Evolutionary conservation across 1,284 basidiomycete species (phyloP).

Genomic region (Neolentinus lepideus): DNA sequence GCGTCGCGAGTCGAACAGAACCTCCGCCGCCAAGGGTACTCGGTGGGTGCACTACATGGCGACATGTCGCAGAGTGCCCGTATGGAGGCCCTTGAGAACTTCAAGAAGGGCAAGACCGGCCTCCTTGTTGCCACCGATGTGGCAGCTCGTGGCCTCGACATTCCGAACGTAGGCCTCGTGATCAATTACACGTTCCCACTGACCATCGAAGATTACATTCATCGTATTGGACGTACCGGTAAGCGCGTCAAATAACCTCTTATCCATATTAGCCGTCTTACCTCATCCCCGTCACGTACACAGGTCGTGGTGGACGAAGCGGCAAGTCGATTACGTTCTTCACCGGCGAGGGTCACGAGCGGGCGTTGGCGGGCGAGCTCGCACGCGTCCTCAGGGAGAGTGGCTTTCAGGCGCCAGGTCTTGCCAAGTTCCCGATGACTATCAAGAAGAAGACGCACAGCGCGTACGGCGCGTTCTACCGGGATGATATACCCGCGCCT

Average conservation of each 20-base stretch:
- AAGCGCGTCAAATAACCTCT: conserved; percentile 13
- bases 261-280: conserved; percentile 1
- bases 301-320: conserved; percentile 84
- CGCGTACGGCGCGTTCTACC: conserved; percentile 80
- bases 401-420: conserved; percentile 70
- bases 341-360: conserved; percentile 83
- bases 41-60: conserved; percentile 87
- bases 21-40: conserved; percentile 74
- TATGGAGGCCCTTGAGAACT: conserved; percentile 82
- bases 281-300: neutral
- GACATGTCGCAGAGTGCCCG: conserved; percentile 88
- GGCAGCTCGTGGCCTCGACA: conserved; percentile 94
- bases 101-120: conserved; percentile 82
- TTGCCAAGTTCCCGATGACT: conserved; percentile 91
- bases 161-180: conserved; percentile 90
- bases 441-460: conserved; percentile 95
- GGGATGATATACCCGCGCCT: conserved; percentile 70
- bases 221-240: conserved; percentile 94
- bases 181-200: conserved; percentile 98
- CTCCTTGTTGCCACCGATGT: conserved; percentile 97
- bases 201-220: conserved; percentile 94
- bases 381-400: conserved; percentile 89
- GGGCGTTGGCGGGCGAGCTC: conserved; percentile 88
- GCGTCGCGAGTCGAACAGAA: conserved; percentile 84
- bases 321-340: conserved; percentile 98